phyloP scores from a whole-genome alignment of 1,139 yeast species.

The Sporopachydermia cereana region DNA sequence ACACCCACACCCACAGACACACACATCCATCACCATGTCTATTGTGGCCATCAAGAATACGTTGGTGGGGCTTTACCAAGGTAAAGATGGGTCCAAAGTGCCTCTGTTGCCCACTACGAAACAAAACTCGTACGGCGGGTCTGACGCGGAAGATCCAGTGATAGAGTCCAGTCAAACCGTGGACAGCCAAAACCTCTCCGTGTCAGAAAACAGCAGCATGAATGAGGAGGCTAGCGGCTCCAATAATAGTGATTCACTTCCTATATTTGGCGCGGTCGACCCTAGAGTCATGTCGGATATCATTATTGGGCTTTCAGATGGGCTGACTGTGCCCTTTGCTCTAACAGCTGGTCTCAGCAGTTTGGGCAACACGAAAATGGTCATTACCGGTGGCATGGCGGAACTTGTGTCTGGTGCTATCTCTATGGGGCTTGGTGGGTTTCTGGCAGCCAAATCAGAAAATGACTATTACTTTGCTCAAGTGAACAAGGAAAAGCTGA shows the following conservation, averaged over 20 bases:
- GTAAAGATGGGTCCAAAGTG: slow-evolving; percentile 12
- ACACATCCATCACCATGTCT: slow-evolving; percentile 17
- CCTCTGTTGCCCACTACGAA: slow-evolving; percentile 19
- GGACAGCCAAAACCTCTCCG: not conserved
- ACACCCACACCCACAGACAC: slow-evolving; percentile 9
- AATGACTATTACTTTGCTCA: slow-evolving; percentile 41
- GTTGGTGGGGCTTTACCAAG: slow-evolving; percentile 16
- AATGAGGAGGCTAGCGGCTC: not conserved
- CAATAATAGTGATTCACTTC: not conserved
- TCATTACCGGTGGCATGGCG: slow-evolving; percentile 79
- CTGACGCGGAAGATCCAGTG: not conserved
- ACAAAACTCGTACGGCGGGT: not conserved
- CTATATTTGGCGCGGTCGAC: slow-evolving; percentile 20
- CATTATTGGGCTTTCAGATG: slow-evolving; percentile 71
- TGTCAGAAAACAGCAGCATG: not conserved
- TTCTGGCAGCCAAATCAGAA: slow-evolving; percentile 71
- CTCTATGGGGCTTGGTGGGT: slow-evolving; percentile 80
- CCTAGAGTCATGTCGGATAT: slow-evolving; percentile 73
- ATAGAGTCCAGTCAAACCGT: too few relatives aligned
- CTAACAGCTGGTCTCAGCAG: slow-evolving; percentile 72
- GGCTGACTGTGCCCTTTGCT: slow-evolving; percentile 78
- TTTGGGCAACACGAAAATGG: slow-evolving; percentile 60
- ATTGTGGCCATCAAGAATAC: slow-evolving; percentile 23
- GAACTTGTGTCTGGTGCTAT: slow-evolving; percentile 79
- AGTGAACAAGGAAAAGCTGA: slow-evolving; percentile 50